These are phyloP conservation scores for Aspergillus fumigatus DNA, from an alignment of 2,329 filamentous ascomycete genomes.

Conservation along the genomic window DNA sequence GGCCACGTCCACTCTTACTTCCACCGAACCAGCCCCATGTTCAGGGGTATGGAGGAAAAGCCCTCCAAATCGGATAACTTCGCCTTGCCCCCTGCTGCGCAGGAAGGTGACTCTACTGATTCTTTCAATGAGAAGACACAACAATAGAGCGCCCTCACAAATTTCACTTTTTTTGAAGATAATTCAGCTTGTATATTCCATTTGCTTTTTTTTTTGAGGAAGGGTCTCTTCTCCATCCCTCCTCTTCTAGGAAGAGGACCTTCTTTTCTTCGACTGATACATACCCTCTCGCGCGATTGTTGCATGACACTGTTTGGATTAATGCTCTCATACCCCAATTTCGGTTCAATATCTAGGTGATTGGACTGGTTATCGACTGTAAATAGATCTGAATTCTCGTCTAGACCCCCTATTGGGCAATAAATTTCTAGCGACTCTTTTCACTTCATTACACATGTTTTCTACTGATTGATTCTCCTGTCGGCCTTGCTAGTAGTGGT, in stretches of 20 bases:
- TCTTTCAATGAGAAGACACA: slow-evolving; percentile 22
- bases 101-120: slow-evolving; percentile 20
- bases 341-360: neutral
- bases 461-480: neutral
- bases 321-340: neutral
- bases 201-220: slow-evolving; percentile 5
- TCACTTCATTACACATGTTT: neutral
- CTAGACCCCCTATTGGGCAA: neutral
- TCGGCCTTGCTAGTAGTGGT: neutral
- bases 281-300: slow-evolving; percentile 5
- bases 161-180: neutral
- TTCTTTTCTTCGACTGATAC: slow-evolving; percentile 2
- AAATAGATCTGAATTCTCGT: neutral
- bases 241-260: neutral
- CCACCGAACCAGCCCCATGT: slow-evolving; percentile 47
- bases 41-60: slow-evolving; percentile 37
- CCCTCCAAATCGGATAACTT: slow-evolving; percentile 28
- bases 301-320: neutral
- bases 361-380: neutral
- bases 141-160: neutral
- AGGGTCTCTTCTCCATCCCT: neutral
- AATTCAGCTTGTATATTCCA: slow-evolving; percentile 8
- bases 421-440: neutral
- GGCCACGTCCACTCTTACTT: slow-evolving; percentile 52
- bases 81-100: slow-evolving; percentile 31